Evolutionary conservation across 1,284 basidiomycete species (phyloP).

Genomic region (Nidula niveotomentosa): DNA sequence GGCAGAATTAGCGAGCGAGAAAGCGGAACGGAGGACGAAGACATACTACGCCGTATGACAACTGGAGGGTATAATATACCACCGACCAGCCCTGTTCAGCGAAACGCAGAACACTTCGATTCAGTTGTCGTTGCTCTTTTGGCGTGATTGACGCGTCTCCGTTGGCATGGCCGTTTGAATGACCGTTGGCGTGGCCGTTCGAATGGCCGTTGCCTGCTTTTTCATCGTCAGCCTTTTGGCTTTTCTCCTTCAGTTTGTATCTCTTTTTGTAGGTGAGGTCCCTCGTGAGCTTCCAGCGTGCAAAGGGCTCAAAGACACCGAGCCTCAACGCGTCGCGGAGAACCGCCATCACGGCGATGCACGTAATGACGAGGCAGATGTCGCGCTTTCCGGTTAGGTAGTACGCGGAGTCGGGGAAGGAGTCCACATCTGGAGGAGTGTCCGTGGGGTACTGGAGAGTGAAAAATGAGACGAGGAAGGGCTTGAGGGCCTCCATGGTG

Average conservation of each 20-base stretch:
- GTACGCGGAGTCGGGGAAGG: constrained; percentile 64
- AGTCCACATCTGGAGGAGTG: constrained; percentile 58
- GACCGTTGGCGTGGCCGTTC: constrained; percentile 26
- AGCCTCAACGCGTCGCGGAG: constrained; percentile 77
- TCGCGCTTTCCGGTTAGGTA: constrained; percentile 75
- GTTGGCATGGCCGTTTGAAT: constrained; percentile 24
- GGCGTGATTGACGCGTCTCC: constrained; percentile 23
- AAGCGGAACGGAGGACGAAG: constrained; percentile 7
- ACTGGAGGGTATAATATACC: constrained; percentile 79
- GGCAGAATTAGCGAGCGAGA: constrained; percentile 5
- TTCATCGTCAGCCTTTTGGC: constrained; percentile 23
- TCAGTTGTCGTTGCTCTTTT: constrained; percentile 54
- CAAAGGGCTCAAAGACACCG: constrained; percentile 76
- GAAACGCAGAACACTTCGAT: constrained; percentile 81
- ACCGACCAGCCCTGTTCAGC: constrained; percentile 95
- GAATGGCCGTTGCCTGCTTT: constrained; percentile 28
- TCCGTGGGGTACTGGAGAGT: constrained; percentile 71
- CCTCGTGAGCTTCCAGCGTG: constrained; percentile 65
- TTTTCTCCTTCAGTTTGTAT: constrained; percentile 21
- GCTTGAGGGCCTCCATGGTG: constrained; percentile 35
- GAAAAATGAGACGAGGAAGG: constrained; percentile 66
- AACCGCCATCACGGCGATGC: constrained; percentile 77
- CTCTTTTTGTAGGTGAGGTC: constrained; percentile 36
- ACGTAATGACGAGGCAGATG: constrained; percentile 68
- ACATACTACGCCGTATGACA: constrained; percentile 83